Percentiles rank a stretch among this genome's conserved stretches.
Conservation (phyloP, 345 rosid genomes). For the Gossypium stocksii region DNA sequence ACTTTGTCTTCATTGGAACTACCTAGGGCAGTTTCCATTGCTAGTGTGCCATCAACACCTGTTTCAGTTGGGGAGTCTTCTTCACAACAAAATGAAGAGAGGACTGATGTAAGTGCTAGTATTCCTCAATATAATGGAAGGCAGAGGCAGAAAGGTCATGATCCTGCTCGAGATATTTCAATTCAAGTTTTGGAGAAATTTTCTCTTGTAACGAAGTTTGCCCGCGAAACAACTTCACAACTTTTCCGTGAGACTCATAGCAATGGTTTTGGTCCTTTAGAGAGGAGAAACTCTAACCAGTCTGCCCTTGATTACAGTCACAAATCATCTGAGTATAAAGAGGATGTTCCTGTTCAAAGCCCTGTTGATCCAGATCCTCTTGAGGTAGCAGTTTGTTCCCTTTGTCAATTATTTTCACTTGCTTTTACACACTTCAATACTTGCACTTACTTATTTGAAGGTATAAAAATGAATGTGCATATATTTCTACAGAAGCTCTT, state of each 20-base stretch:
- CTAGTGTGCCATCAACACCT: slow-evolving; percentile 51
- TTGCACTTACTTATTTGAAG: slow-evolving; percentile 1
- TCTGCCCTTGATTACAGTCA: slow-evolving; percentile 37
- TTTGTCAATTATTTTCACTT: background rate
- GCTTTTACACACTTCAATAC: background rate
- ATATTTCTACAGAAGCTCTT: background rate
- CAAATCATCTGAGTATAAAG: slow-evolving; percentile 36
- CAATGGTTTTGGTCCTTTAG: slow-evolving; percentile 58
- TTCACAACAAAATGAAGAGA: slow-evolving; percentile 41
- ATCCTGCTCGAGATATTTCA: slow-evolving; percentile 89
- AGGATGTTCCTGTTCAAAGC: slow-evolving; percentile 37
- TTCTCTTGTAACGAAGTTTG: slow-evolving; percentile 91
- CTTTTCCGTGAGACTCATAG: slow-evolving; percentile 64
- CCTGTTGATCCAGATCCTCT: slow-evolving; percentile 73
- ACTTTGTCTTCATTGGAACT: slow-evolving; percentile 91
- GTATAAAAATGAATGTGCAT: background rate
- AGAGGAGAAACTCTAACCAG: slow-evolving; percentile 48
- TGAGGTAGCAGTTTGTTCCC: slow-evolving; percentile 48
- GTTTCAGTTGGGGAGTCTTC: slow-evolving; percentile 38
- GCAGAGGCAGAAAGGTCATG: slow-evolving; percentile 58
- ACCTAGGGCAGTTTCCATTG: slow-evolving; percentile 67
- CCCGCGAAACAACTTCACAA: slow-evolving; percentile 88
- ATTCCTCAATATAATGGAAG: slow-evolving; percentile 47
- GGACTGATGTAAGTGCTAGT: slow-evolving; percentile 33
- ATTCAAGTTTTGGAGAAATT: slow-evolving; percentile 89